Evolutionary conservation across 202 grass and related monocot genomes (phyloP), one percentile per base, ranked within the genome.

Genomic region (Hordeum pubiflorum): DNA sequence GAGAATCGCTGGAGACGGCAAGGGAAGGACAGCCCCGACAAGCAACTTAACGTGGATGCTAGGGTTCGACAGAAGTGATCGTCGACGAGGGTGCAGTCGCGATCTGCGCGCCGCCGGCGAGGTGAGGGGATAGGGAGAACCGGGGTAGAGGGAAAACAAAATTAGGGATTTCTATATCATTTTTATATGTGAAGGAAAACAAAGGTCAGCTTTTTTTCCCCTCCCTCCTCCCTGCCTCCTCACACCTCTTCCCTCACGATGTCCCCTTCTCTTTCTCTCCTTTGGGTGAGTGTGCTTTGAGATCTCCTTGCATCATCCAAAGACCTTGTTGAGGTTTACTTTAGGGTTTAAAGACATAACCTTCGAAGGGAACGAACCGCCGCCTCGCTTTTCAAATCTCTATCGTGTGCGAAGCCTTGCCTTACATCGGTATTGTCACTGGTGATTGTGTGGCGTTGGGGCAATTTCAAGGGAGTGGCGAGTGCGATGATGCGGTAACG

Each of bases 81-180:
- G 37, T 62, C 43, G 55, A 39, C 69, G 24, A 10, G 40, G 17
- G 82, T 46, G 24, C 26, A 52, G 67, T 58, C 23, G 74, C 80
- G 86, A 87, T 89, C 79, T 72, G 72, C 14, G 74, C 83, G 86
- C 76, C 87, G 78, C 22, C 82, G 78, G 82, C 70, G 72, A 52
- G 59, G 62, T 58, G 36, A 50, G 75, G 60, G 88, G 74, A 37
- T 48, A 63, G 56, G 69, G 79, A 34, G 11, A 50, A 43, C 27
- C 29, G 39, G 73, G 58, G 15, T 23, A 37, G 9, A 23, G 17
- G 37, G 13, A n/a, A 84, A 67, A 65, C 50, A n/a, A 32, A 59
- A 52, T 72, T 54, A 17, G 32, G 69, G 41, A 72, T 72, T 72
- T 52, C 69, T 52, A 72, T 41, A 52, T n/a, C 24, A 60, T 52